Percentiles rank a stretch among this genome's conserved stretches.
Conservation (phyloP, 2,329 filamentous ascomycete genomes). For the Botryotinia narcissicola region DNA sequence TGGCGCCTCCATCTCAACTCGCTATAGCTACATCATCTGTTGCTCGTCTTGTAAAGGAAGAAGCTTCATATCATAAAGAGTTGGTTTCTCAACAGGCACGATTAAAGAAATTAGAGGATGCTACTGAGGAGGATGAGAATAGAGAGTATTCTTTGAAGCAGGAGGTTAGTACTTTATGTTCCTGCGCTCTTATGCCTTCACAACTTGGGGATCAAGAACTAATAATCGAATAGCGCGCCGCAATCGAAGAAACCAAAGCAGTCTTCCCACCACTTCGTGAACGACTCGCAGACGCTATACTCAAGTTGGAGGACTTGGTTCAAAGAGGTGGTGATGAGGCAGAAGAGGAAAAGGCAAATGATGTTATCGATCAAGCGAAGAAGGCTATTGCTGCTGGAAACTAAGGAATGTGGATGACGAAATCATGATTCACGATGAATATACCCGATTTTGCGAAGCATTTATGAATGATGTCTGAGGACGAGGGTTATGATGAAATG, state of each 20-base stretch:
- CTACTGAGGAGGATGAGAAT: conserved; percentile 65
- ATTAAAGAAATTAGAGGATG: conserved; percentile 57
- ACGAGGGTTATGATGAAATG: not conserved
- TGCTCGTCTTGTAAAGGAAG: conserved; percentile 84
- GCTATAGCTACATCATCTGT: conserved; percentile 78
- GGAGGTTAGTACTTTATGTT: conserved; percentile 58
- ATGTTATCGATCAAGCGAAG: conserved; percentile 47
- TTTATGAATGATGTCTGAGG: not conserved
- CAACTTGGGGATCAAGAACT: not conserved
- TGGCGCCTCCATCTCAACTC: conserved; percentile 76
- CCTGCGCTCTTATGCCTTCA: not conserved
- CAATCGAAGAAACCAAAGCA: conserved; percentile 81
- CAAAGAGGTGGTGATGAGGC: conserved; percentile 51
- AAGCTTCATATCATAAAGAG: conserved; percentile 86
- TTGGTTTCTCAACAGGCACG: conserved; percentile 70
- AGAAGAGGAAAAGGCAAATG: conserved; percentile 55
- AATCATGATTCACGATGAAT: conserved; percentile 14
- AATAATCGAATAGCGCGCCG: conserved; percentile 40
- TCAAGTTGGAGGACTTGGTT: conserved; percentile 73
- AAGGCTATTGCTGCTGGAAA: conserved; percentile 52
- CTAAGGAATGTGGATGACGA: conserved; percentile 4
- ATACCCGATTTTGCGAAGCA: conserved; percentile 9
- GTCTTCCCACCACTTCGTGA: conserved; percentile 71
- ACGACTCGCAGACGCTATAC: conserved; percentile 69
- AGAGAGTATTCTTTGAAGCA: conserved; percentile 78